Evolutionary conservation across 164 flowering plant species (phyloP).

Genomic region (Stephania yunnanensis): DNA sequence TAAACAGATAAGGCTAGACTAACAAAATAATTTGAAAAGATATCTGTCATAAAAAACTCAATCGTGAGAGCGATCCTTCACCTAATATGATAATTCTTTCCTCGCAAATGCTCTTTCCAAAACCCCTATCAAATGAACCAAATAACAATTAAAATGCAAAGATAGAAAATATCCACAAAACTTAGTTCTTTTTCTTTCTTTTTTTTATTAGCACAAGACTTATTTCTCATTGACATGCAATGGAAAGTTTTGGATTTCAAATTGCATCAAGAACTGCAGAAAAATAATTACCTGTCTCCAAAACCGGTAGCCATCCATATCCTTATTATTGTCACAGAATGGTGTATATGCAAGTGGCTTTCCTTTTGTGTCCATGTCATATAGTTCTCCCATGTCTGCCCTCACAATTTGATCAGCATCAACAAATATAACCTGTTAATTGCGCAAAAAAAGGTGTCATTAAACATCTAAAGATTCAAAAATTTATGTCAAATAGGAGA

Average conservation of each 20-base stretch:
- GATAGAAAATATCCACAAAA: not conserved
- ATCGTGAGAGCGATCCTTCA: constrained; percentile 9
- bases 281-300: constrained; percentile 80
- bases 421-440: constrained; percentile 90
- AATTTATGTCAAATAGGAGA: not conserved
- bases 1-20: constrained; percentile 6
- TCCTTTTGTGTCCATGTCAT: constrained; percentile 96
- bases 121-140: constrained; percentile 55
- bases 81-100: constrained; percentile 96
- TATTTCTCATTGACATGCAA: not conserved
- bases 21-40: not conserved
- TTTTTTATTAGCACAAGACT: not conserved
- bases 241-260: not conserved
- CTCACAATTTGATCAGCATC: constrained; percentile 97
- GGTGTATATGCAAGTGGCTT: constrained; percentile 96
- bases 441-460: not conserved
- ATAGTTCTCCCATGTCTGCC: constrained; percentile 96
- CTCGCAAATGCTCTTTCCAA: constrained; percentile 96
- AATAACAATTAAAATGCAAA: not conserved
- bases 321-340: constrained; percentile 94
- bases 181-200: not conserved
- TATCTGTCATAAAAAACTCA: not conserved
- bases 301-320: constrained; percentile 98
- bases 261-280: not conserved
- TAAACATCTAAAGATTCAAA: constrained; percentile 43